Evolutionary conservation across 352 stramenopile genomes (phyloP), one percentile per base, ranked within the genome.

Genomic region (Pythium graminicola): DNA sequence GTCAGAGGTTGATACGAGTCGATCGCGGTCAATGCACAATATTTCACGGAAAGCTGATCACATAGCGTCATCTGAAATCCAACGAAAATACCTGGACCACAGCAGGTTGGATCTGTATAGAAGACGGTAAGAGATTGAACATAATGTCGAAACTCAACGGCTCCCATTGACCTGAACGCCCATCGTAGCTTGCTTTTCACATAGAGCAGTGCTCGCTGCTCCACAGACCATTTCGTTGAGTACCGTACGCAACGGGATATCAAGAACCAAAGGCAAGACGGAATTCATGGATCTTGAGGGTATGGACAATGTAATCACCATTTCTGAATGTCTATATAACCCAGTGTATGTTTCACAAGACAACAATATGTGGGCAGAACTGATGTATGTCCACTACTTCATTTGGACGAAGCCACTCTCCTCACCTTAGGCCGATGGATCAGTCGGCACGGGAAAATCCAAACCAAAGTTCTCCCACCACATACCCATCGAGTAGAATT

Each of bases 401-500:
- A n/a, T n/a, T n/a, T n/a, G n/a, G n/a, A n/a, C n/a, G n/a, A n/a
- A n/a, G n/a, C n/a, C n/a, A n/a, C n/a, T n/a, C n/a, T n/a, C n/a
- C n/a, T n/a, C n/a, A n/a, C n/a, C n/a, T n/a, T n/a, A n/a, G n/a
- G n/a, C n/a, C n/a, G n/a, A n/a, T 10, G 47, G 32, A 8, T 54
- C 47, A 3, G 47, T 54, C n/a, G 47, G 2, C 20, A 45, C 33
- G 1, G 22, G 23, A 8, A 54, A 26, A n/a, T 45, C 47, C 47
- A 54, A 22, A 24, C 22, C 24, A 27, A 54, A 54, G 4, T 45
- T 17, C 13, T 31, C 20, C 47, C 47, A 54, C 4, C 32, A 17
- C 6, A 45, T 26, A 2, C 47, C 47, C 23, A 54, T 42, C 23
- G 47, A 44, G 28, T 50, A 49, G 9, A 44, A 36, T 2, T 44